These are phyloP conservation scores for Didymella glomerata DNA, from an alignment of 2,329 filamentous ascomycete genomes.

Conservation along the genomic window DNA sequence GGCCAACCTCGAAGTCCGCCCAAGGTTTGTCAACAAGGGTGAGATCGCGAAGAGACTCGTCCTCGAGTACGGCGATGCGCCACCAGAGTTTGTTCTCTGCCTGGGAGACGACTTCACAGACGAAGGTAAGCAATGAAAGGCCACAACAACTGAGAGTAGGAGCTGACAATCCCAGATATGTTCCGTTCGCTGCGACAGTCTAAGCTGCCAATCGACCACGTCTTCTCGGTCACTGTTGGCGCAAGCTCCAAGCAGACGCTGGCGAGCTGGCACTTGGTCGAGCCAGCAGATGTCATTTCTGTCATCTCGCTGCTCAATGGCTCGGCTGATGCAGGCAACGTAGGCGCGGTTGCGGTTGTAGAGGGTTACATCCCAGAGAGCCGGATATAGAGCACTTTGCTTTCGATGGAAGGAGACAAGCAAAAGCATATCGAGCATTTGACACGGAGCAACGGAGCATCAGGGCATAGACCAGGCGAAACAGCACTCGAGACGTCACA, in stretches of 20 bases:
- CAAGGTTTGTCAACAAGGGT: slow-evolving; percentile 97
- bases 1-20: slow-evolving; percentile 95
- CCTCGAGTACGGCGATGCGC: slow-evolving; percentile 71
- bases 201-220: slow-evolving; percentile 67
- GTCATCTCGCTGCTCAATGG: slow-evolving; percentile 64
- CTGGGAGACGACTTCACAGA: slow-evolving; percentile 96
- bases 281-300: slow-evolving; percentile 87
- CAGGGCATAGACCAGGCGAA: slow-evolving; percentile 20
- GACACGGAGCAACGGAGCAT: slow-evolving; percentile 30
- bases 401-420: slow-evolving; percentile 10
- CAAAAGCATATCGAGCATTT: slow-evolving; percentile 26
- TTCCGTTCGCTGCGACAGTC: slow-evolving; percentile 78
- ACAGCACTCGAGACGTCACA: slow-evolving; percentile 11
- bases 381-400: slow-evolving; percentile 28
- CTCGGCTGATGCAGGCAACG: slow-evolving; percentile 53
- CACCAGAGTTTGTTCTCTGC: slow-evolving; percentile 87
- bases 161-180: slow-evolving; percentile 63
- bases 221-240: slow-evolving; percentile 92
- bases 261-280: slow-evolving; percentile 87
- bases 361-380: slow-evolving; percentile 51
- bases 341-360: slow-evolving; percentile 52
- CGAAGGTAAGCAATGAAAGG: slow-evolving; percentile 70
- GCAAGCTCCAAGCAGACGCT: slow-evolving; percentile 91
- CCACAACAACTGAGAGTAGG: no score
- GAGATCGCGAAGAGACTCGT: slow-evolving; percentile 90